A percentile compares a stretch with the other conserved stretches of the same genome.
Evolutionary conservation across 257 asterid genomes (phyloP).

Genomic region (Catharanthus roseus): DNA sequence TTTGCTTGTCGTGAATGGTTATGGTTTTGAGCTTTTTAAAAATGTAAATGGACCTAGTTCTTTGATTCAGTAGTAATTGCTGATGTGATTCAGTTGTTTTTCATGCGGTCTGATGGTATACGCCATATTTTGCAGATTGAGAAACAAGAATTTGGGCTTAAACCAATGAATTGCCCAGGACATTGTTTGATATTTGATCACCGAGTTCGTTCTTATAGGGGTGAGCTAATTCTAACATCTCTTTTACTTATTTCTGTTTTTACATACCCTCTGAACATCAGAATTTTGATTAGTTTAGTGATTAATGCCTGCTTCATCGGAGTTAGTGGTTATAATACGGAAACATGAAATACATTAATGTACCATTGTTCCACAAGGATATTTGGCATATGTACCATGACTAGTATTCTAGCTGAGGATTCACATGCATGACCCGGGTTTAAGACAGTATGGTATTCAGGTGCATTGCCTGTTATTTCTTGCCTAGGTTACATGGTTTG

Average conservation of each 20-base stretch:
- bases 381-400: neutral
- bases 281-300: conserved; percentile 13
- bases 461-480: neutral
- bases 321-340: neutral
- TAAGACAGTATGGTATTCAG: neutral
- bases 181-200: conserved; percentile 95
- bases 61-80: neutral
- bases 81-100: neutral
- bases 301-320: neutral
- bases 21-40: neutral
- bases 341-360: neutral
- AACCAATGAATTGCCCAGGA: conserved; percentile 99
- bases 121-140: conserved; percentile 54
- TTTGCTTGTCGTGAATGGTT: neutral
- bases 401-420: neutral
- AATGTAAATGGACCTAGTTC: neutral
- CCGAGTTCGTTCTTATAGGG: conserved; percentile 96
- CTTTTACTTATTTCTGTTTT: conserved; percentile 9
- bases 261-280: conserved; percentile 7
- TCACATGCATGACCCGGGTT: neutral
- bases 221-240: conserved; percentile 31
- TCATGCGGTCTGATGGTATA: neutral
- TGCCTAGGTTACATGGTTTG: neutral
- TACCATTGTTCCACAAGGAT: neutral
- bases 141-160: conserved; percentile 92